A percentile compares a stretch with the other conserved stretches of the same genome.
These are phyloP conservation scores for Aegilops speltoides DNA, from an alignment of 176 grass and related monocot genomes.

Conservation along the genomic window DNA sequence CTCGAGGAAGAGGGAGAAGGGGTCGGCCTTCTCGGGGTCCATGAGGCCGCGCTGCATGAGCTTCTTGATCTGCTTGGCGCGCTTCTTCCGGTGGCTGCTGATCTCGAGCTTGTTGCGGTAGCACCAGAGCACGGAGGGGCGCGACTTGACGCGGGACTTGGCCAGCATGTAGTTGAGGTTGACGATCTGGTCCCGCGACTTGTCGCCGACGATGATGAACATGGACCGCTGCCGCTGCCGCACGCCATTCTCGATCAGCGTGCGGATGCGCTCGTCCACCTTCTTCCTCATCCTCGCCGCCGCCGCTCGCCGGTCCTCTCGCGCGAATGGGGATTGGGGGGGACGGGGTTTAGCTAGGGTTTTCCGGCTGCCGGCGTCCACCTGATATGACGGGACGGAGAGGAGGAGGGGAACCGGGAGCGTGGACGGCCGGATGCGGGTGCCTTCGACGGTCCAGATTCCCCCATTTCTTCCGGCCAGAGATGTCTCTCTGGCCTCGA, in stretches of 20 bases:
- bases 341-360: slow-evolving; percentile 39
- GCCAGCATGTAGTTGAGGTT: slow-evolving; percentile 92
- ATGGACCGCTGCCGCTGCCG: slow-evolving; percentile 79
- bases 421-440: not conserved
- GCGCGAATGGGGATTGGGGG: not conserved
- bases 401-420: not conserved
- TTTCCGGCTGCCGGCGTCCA: not conserved
- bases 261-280: slow-evolving; percentile 89
- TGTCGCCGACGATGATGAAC: slow-evolving; percentile 94
- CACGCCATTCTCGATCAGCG: slow-evolving; percentile 83
- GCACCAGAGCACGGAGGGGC: slow-evolving; percentile 85
- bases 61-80: slow-evolving; percentile 93
- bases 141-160: slow-evolving; percentile 78
- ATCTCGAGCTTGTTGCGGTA: slow-evolving; percentile 91
- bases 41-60: slow-evolving; percentile 80
- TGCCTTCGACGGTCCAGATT: not conserved
- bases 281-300: slow-evolving; percentile 80
- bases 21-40: slow-evolving; percentile 89
- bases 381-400: not conserved
- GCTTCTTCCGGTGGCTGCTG: slow-evolving; percentile 95
- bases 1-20: slow-evolving; percentile 85
- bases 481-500: not conserved
- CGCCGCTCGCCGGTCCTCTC: not conserved
- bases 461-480: not conserved
- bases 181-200: slow-evolving; percentile 85